A percentile compares a stretch with the other conserved stretches of the same genome.
Evolutionary conservation across 306 rosid genomes (phyloP).

Genomic region (Datisca glomerata): DNA sequence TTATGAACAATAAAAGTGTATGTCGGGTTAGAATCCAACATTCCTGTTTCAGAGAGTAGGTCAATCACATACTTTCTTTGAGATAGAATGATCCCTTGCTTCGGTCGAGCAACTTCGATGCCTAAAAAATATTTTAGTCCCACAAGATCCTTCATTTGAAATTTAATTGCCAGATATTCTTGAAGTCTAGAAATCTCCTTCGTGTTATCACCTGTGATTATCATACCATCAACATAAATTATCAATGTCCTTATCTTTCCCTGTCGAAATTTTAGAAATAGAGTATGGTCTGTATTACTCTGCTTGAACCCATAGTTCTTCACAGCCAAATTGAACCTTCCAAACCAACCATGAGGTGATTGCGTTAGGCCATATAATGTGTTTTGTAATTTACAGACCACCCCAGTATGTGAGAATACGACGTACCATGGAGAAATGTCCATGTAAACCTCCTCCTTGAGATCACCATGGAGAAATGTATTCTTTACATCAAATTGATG

Average conservation of each 20-base stretch:
- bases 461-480: too few species aligned
- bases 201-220: too few species aligned
- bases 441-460: too few species aligned
- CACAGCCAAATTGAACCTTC: neutral
- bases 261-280: neutral
- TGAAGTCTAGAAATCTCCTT: neutral
- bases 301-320: slow-evolving; percentile 2
- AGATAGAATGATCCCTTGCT: too few species aligned
- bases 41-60: too few species aligned
- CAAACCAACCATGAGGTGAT: neutral
- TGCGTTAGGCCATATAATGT: neutral
- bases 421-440: neutral
- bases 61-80: too few species aligned
- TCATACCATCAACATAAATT: too few species aligned
- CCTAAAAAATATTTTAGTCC: too few species aligned
- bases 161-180: neutral
- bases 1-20: neutral
- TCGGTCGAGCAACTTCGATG: too few species aligned
- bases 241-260: slow-evolving; percentile 1
- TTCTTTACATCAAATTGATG: too few species aligned
- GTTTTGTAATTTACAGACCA: neutral
- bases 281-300: slow-evolving; percentile 3
- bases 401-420: neutral
- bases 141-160: too few species aligned
- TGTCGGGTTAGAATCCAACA: too few species aligned